Evolutionary conservation across 305 asterid species (phyloP).

Genomic region (Fraxinus greggii): DNA sequence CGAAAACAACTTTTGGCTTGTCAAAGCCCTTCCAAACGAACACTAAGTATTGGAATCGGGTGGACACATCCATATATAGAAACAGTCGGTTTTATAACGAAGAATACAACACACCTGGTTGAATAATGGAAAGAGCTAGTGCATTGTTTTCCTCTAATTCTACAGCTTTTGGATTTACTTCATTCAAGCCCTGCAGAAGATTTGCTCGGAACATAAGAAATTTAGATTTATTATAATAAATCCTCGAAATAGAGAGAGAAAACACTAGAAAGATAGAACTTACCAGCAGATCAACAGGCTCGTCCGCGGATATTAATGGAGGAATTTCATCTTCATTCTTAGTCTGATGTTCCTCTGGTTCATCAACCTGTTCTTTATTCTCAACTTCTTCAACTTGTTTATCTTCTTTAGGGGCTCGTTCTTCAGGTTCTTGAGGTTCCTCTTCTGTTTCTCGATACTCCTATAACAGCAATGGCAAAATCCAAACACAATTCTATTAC

Average conservation of each 20-base stretch:
- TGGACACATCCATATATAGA: background rate
- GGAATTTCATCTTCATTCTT: conserved; percentile 29
- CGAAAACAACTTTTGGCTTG: background rate
- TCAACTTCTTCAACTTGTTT: conserved; percentile 34
- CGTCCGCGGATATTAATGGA: conserved; percentile 37
- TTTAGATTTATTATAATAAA: background rate
- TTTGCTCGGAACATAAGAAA: background rate
- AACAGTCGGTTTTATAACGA: background rate
- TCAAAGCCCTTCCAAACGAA: background rate
- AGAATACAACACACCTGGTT: conserved; percentile 43
- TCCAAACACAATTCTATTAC: background rate
- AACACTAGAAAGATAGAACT: conserved; percentile 16
- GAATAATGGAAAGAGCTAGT: conserved; percentile 72
- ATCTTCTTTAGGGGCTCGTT: conserved; percentile 21
- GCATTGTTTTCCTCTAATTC: conserved; percentile 67
- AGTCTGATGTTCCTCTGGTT: conserved; percentile 32
- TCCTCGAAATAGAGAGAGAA: background rate
- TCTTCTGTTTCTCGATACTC: conserved; percentile 41
- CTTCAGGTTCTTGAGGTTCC: conserved; percentile 33
- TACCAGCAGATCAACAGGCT: conserved; percentile 67
- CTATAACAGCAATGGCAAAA: conserved; percentile 29
- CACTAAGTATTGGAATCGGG: background rate
- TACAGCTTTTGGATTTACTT: conserved; percentile 43
- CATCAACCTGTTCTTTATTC: conserved; percentile 26
- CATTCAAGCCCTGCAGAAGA: conserved; percentile 50